Conservation (phyloP, 306 rosid genomes). For the Castanea crenata region DNA sequence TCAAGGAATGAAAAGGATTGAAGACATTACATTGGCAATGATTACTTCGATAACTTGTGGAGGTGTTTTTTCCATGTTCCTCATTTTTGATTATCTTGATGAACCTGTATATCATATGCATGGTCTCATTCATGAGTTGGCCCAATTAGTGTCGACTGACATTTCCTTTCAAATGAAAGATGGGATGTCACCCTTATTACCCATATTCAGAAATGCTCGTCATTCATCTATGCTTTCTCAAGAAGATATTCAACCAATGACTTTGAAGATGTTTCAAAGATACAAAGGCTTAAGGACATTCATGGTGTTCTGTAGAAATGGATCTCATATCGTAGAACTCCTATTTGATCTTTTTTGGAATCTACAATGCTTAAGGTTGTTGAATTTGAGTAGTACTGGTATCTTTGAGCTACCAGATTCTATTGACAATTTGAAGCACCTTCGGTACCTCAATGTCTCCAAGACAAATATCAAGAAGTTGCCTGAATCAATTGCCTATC, state of each 20-base stretch:
- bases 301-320: not conserved
- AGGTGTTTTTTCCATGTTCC: constrained; percentile 19
- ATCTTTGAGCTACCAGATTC: too few species aligned
- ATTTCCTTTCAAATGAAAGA: constrained; percentile 22
- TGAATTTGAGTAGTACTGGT: constrained; percentile 20
- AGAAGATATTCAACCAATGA: not conserved
- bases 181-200: not conserved
- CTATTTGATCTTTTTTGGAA: constrained; percentile 12
- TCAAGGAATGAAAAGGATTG: constrained; percentile 1
- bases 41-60: constrained; percentile 4
- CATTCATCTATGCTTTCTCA: constrained; percentile 15
- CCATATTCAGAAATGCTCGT: constrained; percentile 7
- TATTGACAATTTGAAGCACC: too few species aligned
- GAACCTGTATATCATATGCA: constrained; percentile 18
- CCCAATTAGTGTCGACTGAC: constrained; percentile 12
- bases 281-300: constrained; percentile 12
- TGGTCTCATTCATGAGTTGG: constrained; percentile 20
- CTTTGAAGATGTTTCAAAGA: not conserved
- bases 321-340: not conserved
- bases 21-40: constrained; percentile 24
- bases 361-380: constrained; percentile 10
- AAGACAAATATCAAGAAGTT: not conserved
- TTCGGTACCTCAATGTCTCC: constrained; percentile 7
- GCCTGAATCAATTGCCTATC: constrained; percentile 10
- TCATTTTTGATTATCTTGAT: not conserved